phyloP scores from a whole-genome alignment of 2,329 filamentous ascomycete genomes.

The Parasarocladium wereldwijsianum region DNA sequence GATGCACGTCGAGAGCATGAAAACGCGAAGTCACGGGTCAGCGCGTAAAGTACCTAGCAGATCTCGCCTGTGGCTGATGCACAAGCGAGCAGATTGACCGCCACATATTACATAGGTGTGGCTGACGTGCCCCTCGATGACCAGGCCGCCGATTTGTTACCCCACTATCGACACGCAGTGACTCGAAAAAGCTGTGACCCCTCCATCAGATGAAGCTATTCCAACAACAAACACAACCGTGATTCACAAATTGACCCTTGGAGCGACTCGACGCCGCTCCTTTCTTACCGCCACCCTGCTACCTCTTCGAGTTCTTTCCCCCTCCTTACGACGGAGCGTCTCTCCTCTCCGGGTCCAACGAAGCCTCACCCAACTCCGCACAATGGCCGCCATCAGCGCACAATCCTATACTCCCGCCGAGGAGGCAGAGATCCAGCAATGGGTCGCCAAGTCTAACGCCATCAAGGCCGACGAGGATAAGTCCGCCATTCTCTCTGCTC shows the following conservation, averaged over 20 bases:
- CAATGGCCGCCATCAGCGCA: constrained; percentile 51
- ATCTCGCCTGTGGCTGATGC: too few relatives aligned
- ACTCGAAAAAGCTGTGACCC: constrained; percentile 2
- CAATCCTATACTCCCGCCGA: constrained; percentile 64
- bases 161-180: neutral
- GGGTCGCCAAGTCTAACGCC: constrained; percentile 64
- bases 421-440: constrained; percentile 77
- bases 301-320: constrained; percentile 1
- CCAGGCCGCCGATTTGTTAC: too few relatives aligned
- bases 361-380: constrained; percentile 12
- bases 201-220: too few relatives aligned
- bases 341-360: constrained; percentile 1
- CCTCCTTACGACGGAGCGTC: constrained; percentile 1
- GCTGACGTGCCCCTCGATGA: too few relatives aligned
- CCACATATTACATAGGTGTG: too few relatives aligned
- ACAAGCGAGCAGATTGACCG: too few relatives aligned
- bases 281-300: neutral
- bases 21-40: constrained; percentile 2
- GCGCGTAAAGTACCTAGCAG: constrained; percentile 1
- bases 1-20: too few relatives aligned
- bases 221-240: too few relatives aligned
- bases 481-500: constrained; percentile 54
- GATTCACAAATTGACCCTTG: too few relatives aligned
- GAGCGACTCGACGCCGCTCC: too few relatives aligned
- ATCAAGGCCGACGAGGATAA: constrained; percentile 44